Evolutionary conservation across 129 eudicot genomes (phyloP).

Genomic region (Centrapalus pauciflorus): DNA sequence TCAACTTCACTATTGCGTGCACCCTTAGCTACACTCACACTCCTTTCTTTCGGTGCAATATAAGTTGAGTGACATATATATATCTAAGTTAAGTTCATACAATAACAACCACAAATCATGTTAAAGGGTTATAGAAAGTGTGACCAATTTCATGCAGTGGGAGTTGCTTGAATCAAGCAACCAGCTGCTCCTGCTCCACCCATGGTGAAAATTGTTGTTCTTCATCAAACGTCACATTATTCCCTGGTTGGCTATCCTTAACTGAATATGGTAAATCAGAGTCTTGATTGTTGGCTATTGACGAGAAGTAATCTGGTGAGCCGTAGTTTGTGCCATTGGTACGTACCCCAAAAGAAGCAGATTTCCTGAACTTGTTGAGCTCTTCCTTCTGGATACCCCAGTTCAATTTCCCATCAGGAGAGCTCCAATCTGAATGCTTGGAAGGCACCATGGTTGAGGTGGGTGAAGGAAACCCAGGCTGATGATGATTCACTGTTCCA

Average conservation of each 20-base stretch:
- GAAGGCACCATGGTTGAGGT: conserved; percentile 26
- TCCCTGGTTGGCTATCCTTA: no score
- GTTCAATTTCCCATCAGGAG: conserved; percentile 77
- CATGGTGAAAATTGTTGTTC: conserved; percentile 42
- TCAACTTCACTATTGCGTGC: conserved; percentile 22
- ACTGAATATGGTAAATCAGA: conserved; percentile 31
- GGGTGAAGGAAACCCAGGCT: conserved; percentile 41
- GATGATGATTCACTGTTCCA: conserved; percentile 43
- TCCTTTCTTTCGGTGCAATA: conserved; percentile 6
- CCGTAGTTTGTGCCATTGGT: no score
- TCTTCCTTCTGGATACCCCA: conserved; percentile 84
- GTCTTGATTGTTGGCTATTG: conserved; percentile 10
- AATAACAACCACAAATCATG: conserved; percentile 28
- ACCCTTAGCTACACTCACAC: conserved; percentile 19
- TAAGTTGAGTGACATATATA: conserved; percentile 3
- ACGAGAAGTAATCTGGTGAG: conserved; percentile 17
- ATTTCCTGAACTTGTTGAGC: conserved; percentile 62
- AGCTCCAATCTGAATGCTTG: conserved; percentile 62
- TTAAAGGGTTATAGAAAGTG: conserved; percentile 23
- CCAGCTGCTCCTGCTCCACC: conserved; percentile 69
- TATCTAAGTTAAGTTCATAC: conserved; percentile 2
- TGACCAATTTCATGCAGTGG: conserved; percentile 16
- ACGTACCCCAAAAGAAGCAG: conserved; percentile 72
- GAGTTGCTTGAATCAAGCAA: conserved; percentile 45
- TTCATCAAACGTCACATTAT: conserved; percentile 32